A percentile compares a stretch with the other conserved stretches of the same genome.
Evolutionary conservation across 805 yeast genomes (phyloP).

Genomic region (Candida taoyuanica): DNA sequence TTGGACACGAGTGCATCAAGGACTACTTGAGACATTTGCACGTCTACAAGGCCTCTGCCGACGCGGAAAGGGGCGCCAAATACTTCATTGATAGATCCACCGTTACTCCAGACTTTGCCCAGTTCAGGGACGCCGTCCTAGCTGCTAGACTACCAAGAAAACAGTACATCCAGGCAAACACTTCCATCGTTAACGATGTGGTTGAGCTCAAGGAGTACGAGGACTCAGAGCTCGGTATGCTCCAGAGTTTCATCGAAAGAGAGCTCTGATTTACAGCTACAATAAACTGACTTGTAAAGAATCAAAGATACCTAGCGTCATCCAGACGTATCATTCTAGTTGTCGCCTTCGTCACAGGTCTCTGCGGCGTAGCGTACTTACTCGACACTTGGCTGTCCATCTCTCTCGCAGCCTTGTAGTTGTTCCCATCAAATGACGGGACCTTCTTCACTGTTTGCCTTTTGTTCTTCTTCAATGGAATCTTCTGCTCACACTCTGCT

Average conservation of each 20-base stretch:
- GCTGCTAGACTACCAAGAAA: slow-evolving; percentile 76
- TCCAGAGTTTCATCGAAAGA: slow-evolving; percentile 69
- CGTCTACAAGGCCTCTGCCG: slow-evolving; percentile 73
- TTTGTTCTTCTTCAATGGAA: slow-evolving; percentile 9
- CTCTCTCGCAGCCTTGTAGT: neutral
- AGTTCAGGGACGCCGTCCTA: slow-evolving; percentile 64
- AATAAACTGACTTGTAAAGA: too few relatives aligned
- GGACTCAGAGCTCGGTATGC: slow-evolving; percentile 71
- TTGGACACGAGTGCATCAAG: slow-evolving; percentile 70
- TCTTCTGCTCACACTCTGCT: slow-evolving; percentile 4
- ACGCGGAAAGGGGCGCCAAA: slow-evolving; percentile 55
- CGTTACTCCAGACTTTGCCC: slow-evolving; percentile 57
- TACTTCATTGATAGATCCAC: slow-evolving; percentile 67
- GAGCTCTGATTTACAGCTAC: slow-evolving; percentile 24
- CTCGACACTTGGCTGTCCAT: too few relatives aligned
- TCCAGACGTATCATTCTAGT: slow-evolving; percentile 3
- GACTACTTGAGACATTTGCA: slow-evolving; percentile 70
- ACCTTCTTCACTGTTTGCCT: slow-evolving; percentile 3
- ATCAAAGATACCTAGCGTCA: too few relatives aligned
- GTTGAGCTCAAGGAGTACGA: slow-evolving; percentile 68
- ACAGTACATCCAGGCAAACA: slow-evolving; percentile 81
- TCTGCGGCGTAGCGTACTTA: too few relatives aligned
- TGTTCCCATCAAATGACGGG: slow-evolving; percentile 3
- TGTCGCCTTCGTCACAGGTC: slow-evolving; percentile 10
- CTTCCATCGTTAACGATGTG: slow-evolving; percentile 36